Base-by-base conservation (phyloP, 1,284 basidiomycete genomes). In the Ceratobasidium sp. region DNA sequence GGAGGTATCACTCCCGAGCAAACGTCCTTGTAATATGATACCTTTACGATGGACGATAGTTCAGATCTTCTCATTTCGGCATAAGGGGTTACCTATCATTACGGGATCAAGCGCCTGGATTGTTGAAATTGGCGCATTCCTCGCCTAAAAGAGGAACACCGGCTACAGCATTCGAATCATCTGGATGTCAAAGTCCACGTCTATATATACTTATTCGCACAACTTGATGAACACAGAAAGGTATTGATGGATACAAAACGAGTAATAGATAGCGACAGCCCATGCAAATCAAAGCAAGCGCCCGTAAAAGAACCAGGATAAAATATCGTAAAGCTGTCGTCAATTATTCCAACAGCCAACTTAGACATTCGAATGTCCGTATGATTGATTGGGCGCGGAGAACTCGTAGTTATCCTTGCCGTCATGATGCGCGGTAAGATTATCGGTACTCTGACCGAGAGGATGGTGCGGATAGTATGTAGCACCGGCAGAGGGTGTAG, bases 401-500 rank as follows among this genome's bases (percentile, higher is more conserved):
- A 50, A 71, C 38, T 26, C 38, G 38, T 71, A 71, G 40, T 44
- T 56, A 10, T 52, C 66, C 48, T 71, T 71, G 33, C 54, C 68
- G 17, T 62, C 59, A 20, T 62, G 59, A 20, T 62, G 59, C 12
- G 26, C 28, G 9, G 59, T 62, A 38, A 71, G 68, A 54, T 71
- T 71, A 59, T 71, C 68, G 15, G 68, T 57, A 26, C 68, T 71
- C 44, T 71, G 44, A 6, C 68, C 68, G 38, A 71, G 52, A 3
- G 68, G 68, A n/a, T 71, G 68, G 40, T 71, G 68, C 2, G 68
- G 68, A n/a, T 71, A 71, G 38, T 71, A 71, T 4, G 68, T 38
- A 44, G 68, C 52, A n/a, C 68, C 68, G 0, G 68, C 54, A 26
- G 52, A 54, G 26, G 68, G 56, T 10, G 68, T 59, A 3, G 68